Base-by-base conservation (phyloP, 768 basidiomycete species). In the Collybia nuda region DNA sequence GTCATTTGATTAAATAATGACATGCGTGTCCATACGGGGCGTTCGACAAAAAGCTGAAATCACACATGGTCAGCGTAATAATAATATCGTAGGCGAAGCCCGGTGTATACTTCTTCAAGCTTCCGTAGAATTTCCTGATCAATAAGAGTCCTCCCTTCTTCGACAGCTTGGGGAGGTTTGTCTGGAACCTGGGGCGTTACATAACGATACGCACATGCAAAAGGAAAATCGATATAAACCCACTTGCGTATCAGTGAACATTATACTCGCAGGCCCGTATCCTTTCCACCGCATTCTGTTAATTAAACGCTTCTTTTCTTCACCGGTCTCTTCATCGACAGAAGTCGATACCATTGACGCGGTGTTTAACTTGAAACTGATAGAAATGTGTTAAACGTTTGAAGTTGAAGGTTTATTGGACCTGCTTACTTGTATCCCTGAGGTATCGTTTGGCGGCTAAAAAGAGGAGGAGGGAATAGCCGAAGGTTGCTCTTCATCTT, bases 1-100 rank as follows among this genome's bases (percentile, higher is more conserved):
- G 79, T 71, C 51, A 97, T 84, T 60, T 93, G 93, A 56, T 90
- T 94, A 56, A 92, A 80, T 6, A 98, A 71, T 0, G 90, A 88
- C 54, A 79, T 76, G n/a, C 94, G 80, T 1, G 91, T 90, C 94
- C 95, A 98, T 7, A 96, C 72, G 0, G 94, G 92, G 21, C 96
- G 80, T 50, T 85, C 72, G 41, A 72, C 69, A 51, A 98, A 86
- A 18, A 84, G 66, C 90, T 94, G 44, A n/a, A 17, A 24, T n/a
- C n/a, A 44, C 12, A 45, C n/a, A 45, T 17, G 21, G 29, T 12
- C 47, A n/a, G 50, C 23, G 14, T 22, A 11, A n/a, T 2, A 36
- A n/a, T n/a, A n/a, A n/a, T 18, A 40, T 42, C 39, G 2, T 54
- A 18, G 2, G 3, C 15, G n/a, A 17, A 43, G 40, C 15, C 18